Evolutionary conservation across 768 basidiomycete genomes (phyloP), one percentile per base, ranked within the genome.

Genomic region (Leccinum rimulosum): DNA sequence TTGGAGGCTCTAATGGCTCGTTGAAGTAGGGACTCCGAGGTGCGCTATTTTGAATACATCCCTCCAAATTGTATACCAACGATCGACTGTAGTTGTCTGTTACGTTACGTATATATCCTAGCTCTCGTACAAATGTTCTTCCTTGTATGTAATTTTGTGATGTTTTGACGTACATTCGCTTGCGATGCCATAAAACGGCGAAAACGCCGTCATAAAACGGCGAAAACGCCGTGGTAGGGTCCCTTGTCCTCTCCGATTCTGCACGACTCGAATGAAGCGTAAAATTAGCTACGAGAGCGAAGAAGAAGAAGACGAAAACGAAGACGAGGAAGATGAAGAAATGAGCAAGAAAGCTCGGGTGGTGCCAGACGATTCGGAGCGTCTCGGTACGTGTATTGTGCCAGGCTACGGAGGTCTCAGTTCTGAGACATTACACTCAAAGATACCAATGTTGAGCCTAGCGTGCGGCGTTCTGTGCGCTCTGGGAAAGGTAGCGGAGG

Each of bases 401-500:
- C 31, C 31, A 11, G 30, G 31, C 31, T 31, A 11, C 10, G 31
- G 3, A 31, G 31, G 10, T 31, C 31, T 31, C 31, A 31, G 31
- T 31, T 31, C 31, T 31, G 30, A 31, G 30, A 31, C 31, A 31
- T 31, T 31, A 31, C 10, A 2, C 31, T 31, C 31, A 31, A 31
- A 14, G 35, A 14, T 6, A 14, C 14, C 14, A 11, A 47, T 47
- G 45, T 31, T 2, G 31, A 19, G 22, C 9, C 22, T 22, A 12
- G 45, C 45, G 15, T 50, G 38, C 11, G 9, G 31, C 9, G 15
- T 8, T 61, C 52, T 3, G 10, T 5, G 9, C 48, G 4, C 19
- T n/a, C 50, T 33, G 14, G 33, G 3, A 61, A 33, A 47, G 60
- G 55, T n/a, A 61, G 19, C 3, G 45, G 60, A 2, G 45, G 60